Evolutionary conservation across 2,329 filamentous ascomycete genomes (phyloP).

Genomic region (Lachnellula cervina): DNA sequence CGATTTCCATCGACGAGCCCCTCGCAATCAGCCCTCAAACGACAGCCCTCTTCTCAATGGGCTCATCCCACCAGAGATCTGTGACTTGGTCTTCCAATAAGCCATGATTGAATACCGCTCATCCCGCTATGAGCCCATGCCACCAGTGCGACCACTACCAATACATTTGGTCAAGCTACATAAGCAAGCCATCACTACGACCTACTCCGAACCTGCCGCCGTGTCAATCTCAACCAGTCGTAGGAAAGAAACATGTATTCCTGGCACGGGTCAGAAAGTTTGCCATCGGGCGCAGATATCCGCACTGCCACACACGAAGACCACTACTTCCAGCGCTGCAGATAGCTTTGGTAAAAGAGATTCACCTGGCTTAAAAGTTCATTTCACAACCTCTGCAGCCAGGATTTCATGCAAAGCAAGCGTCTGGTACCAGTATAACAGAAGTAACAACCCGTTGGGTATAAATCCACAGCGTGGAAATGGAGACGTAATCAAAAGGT

Average conservation of each 20-base stretch:
- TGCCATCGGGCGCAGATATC: neutral
- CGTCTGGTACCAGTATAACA: conserved; percentile 28
- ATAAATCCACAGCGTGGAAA: conserved; percentile 18
- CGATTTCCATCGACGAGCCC: conserved; percentile 5
- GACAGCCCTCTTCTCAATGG: conserved; percentile 20
- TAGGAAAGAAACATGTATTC: conserved; percentile 21
- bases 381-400: conserved; percentile 6
- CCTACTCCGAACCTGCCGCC: conserved; percentile 22
- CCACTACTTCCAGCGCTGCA: conserved; percentile 1
- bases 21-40: conserved; percentile 14
- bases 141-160: too few species aligned
- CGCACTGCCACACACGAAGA: neutral
- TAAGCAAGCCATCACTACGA: conserved; percentile 8
- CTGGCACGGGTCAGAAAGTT: conserved; percentile 7
- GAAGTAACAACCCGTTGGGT: conserved; percentile 11
- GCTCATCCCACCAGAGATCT: conserved; percentile 21
- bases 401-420: conserved; percentile 11
- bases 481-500: conserved; percentile 4
- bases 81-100: conserved; percentile 18
- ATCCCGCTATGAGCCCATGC: conserved; percentile 5
- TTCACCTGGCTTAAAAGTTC: conserved; percentile 2
- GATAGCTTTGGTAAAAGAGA: conserved; percentile 1
- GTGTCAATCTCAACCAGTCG: conserved; percentile 16
- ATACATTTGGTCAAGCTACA: too few species aligned
- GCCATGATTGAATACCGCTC: conserved; percentile 14